These are phyloP conservation scores for Trichosporon sp. DNA, from an alignment of 1,284 basidiomycete genomes.

Conservation along the genomic window DNA sequence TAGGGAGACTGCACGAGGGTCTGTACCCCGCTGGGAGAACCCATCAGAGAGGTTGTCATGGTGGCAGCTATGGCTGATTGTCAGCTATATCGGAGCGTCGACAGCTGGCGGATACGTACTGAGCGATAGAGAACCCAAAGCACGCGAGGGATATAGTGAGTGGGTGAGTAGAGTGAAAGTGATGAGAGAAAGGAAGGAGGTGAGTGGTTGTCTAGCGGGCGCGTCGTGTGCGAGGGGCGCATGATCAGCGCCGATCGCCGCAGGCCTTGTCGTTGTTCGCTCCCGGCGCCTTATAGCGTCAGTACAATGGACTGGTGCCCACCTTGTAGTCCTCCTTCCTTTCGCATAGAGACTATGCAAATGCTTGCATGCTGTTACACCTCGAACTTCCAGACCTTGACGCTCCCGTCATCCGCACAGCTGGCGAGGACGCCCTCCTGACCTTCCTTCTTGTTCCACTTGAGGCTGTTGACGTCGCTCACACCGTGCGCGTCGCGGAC, in stretches of 20 bases:
- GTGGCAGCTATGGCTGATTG: not conserved
- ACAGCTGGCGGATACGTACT: not conserved
- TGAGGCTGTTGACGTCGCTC: slow-evolving; percentile 55
- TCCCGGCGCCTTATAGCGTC: not conserved
- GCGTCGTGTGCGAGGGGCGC: not conserved
- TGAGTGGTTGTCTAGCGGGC: not conserved
- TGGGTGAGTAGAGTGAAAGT: not conserved
- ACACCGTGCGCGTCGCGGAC: slow-evolving; percentile 49
- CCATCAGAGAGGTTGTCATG: not conserved
- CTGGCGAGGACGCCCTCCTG: slow-evolving; percentile 52
- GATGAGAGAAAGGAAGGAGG: too few relatives aligned
- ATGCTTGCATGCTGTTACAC: not conserved
- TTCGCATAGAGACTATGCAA: too few relatives aligned
- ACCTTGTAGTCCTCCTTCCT: not conserved
- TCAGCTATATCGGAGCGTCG: not conserved
- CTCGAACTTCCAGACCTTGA: slow-evolving; percentile 24
- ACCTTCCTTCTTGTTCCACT: slow-evolving; percentile 52
- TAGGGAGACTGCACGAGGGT: not conserved
- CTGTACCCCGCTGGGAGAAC: not conserved
- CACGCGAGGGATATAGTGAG: too few relatives aligned
- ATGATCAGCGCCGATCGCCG: not conserved
- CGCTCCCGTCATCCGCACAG: slow-evolving; percentile 57
- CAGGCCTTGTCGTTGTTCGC: not conserved
- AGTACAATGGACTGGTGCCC: not conserved
- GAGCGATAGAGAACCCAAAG: too few relatives aligned